Percentiles rank a stretch among this genome's conserved stretches.
Conservation (phyloP, 805 yeast species). For the Wickerhamomyces ciferrii region DNA sequence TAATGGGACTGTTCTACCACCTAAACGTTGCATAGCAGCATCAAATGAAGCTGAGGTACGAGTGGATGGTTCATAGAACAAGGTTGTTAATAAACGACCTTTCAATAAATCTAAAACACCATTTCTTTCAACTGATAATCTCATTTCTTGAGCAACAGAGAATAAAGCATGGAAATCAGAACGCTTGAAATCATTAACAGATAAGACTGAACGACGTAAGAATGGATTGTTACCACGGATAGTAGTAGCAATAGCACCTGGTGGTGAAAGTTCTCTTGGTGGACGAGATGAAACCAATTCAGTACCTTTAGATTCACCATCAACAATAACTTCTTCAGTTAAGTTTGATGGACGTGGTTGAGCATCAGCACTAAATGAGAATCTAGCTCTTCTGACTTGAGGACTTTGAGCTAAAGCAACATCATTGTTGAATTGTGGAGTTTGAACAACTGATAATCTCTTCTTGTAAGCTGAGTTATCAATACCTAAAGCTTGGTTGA, state of each 20-base stretch:
- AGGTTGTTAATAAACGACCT: conserved; percentile 88
- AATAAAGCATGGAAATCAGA: conserved; percentile 88
- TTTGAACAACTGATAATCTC: conserved; percentile 21
- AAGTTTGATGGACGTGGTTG: conserved; percentile 30
- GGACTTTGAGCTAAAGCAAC: conserved; percentile 34
- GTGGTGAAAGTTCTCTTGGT: conserved; percentile 67
- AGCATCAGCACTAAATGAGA: conserved; percentile 44
- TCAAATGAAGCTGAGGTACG: conserved; percentile 96
- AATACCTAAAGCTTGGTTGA: conserved; percentile 54
- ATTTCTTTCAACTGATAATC: conserved; percentile 92
- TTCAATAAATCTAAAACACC: conserved; percentile 89
- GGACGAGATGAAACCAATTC: conserved; percentile 71
- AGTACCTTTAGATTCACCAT: conserved; percentile 52
- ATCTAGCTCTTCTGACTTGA: conserved; percentile 34
- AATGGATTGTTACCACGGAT: conserved; percentile 85
- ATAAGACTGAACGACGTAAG: conserved; percentile 79
- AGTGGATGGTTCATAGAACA: conserved; percentile 98
- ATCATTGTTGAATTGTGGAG: conserved; percentile 19
- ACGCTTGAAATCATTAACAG: conserved; percentile 84
- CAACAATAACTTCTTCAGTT: conserved; percentile 27
- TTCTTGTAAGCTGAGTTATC: conserved; percentile 24
- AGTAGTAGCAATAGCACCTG: conserved; percentile 72
- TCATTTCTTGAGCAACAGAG: conserved; percentile 97
- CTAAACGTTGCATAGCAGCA: conserved; percentile 99
- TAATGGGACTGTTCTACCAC: conserved; percentile 93